Percentiles rank a stretch among this genome's conserved stretches.
Conservation (phyloP, 345 rosid genomes). For the Schrenkiella parvula region DNA sequence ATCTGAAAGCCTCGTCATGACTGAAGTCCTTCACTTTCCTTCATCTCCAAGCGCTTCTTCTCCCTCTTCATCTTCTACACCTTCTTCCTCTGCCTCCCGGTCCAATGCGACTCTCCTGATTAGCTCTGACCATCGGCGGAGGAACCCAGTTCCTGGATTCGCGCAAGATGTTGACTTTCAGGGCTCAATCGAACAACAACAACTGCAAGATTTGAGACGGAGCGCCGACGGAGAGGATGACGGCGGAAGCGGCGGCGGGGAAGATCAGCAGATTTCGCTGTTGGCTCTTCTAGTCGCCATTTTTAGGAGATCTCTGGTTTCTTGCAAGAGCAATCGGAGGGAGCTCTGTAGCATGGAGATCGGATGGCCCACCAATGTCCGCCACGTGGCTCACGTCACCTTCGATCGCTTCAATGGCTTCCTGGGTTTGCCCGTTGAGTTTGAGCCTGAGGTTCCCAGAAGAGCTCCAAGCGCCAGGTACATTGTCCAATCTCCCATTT, state of each 20-base stretch:
- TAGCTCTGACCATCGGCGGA: conserved; percentile 11
- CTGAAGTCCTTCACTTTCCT: conserved; percentile 74
- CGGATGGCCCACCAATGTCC: conserved; percentile 73
- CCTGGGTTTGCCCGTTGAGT: conserved; percentile 84
- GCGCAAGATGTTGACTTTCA: conserved; percentile 31
- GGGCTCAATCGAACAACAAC: conserved; percentile 16
- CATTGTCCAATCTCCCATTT: conserved; percentile 16
- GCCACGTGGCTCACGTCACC: conserved; percentile 90
- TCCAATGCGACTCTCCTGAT: conserved; percentile 19
- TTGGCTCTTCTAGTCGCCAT: conserved; percentile 62
- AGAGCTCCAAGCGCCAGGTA: conserved; percentile 93
- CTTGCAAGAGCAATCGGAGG: conserved; percentile 56
- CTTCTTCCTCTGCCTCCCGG: conserved; percentile 36
- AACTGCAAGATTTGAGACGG: conserved; percentile 8
- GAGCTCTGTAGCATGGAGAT: conserved; percentile 77
- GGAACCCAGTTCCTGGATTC: conserved; percentile 10
- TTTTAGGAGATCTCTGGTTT: conserved; percentile 67
- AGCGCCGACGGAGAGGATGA: conserved; percentile 4
- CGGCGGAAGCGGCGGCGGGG: conserved; percentile 5
- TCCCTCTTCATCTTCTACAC: conserved; percentile 37
- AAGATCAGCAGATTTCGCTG: conserved; percentile 64
- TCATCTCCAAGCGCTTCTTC: conserved; percentile 43
- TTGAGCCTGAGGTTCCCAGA: conserved; percentile 81
- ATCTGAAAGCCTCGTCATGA: conserved; percentile 44
- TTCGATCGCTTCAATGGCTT: conserved; percentile 94